Conservation (phyloP, 495 filamentous ascomycete genomes). For the Penicillium coffeae region DNA sequence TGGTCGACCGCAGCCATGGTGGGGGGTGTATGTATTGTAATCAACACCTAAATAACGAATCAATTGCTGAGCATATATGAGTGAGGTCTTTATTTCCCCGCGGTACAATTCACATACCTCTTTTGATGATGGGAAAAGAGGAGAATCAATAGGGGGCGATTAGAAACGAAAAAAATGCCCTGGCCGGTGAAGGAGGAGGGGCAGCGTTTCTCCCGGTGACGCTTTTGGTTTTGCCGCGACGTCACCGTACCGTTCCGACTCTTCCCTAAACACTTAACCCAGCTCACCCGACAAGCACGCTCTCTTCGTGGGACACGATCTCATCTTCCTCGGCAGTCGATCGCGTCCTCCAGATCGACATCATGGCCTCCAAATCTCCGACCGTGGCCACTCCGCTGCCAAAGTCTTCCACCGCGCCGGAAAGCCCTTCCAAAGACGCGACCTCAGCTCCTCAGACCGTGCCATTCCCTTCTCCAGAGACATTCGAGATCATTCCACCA, state of each 20-base stretch:
- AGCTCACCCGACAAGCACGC: slow-evolving; percentile 9
- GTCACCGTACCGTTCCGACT: slow-evolving; percentile 36
- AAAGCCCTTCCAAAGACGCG: slow-evolving; percentile 35
- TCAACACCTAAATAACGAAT: slow-evolving; percentile 19
- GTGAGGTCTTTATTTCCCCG: background rate
- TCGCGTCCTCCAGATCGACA: slow-evolving; percentile 5
- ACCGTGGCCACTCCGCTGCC: slow-evolving; percentile 34
- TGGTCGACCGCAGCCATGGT: slow-evolving; percentile 83
- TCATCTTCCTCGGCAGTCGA: slow-evolving; percentile 13
- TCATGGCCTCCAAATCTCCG: slow-evolving; percentile 40
- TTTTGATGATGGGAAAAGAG: slow-evolving; percentile 21
- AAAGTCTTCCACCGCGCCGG: slow-evolving; percentile 40
- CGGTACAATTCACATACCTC: slow-evolving; percentile 13
- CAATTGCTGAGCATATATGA: slow-evolving; percentile 19
- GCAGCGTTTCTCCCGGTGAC: slow-evolving; percentile 39
- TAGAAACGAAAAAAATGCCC: slow-evolving; percentile 19
- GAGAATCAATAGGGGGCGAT: slow-evolving; percentile 15
- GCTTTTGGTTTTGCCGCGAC: slow-evolving; percentile 35
- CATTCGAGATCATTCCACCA: slow-evolving; percentile 81
- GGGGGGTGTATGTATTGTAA: slow-evolving; percentile 16
- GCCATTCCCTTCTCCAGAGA: slow-evolving; percentile 51
- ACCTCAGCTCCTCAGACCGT: slow-evolving; percentile 49
- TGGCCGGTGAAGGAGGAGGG: slow-evolving; percentile 31
- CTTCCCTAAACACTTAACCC: slow-evolving; percentile 37
- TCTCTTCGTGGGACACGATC: slow-evolving; percentile 1